A percentile compares a stretch with the other conserved stretches of the same genome.
Conservation (phyloP, 208 protist genomes). For the Wallacemonas sp. region DNA sequence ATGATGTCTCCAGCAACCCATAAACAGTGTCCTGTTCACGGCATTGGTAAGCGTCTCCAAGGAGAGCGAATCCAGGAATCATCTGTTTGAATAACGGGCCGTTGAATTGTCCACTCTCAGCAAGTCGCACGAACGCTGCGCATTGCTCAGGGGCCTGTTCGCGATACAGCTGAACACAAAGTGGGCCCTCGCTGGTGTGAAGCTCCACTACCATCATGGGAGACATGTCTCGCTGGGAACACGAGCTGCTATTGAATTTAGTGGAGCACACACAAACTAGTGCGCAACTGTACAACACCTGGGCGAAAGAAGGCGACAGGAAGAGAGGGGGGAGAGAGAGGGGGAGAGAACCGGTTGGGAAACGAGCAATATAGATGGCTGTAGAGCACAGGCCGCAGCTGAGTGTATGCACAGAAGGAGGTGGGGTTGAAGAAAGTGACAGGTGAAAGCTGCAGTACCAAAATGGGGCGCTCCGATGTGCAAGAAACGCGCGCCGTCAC, state of each 20-base stretch:
- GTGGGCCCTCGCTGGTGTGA: slow-evolving; percentile 31
- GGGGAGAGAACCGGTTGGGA: not conserved
- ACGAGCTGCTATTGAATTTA: too few relatives aligned
- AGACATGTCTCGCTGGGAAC: too few relatives aligned
- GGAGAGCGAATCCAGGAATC: slow-evolving; percentile 35
- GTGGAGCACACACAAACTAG: too few relatives aligned
- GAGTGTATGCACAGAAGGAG: not conserved
- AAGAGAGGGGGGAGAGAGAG: not conserved
- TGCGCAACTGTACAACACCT: too few relatives aligned
- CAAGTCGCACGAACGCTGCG: slow-evolving; percentile 44
- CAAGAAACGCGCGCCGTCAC: too few relatives aligned
- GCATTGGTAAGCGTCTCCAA: slow-evolving; percentile 19
- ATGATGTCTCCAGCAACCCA: not conserved
- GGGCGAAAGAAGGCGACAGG: not conserved
- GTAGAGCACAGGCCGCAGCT: too few relatives aligned
- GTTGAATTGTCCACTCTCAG: slow-evolving; percentile 49
- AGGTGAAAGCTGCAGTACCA: too few relatives aligned
- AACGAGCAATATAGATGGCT: not conserved
- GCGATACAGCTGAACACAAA: slow-evolving; percentile 68
- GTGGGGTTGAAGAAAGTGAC: not conserved
- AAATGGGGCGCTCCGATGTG: too few relatives aligned
- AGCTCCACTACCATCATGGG: slow-evolving; percentile 41
- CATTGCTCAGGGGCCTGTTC: slow-evolving; percentile 14
- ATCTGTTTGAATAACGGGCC: slow-evolving; percentile 32
- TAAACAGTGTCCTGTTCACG: slow-evolving; percentile 4